A percentile compares a stretch with the other conserved stretches of the same genome.
phyloP scores from a whole-genome alignment of 352 stramenopile species.

The Albugo laibachii region DNA sequence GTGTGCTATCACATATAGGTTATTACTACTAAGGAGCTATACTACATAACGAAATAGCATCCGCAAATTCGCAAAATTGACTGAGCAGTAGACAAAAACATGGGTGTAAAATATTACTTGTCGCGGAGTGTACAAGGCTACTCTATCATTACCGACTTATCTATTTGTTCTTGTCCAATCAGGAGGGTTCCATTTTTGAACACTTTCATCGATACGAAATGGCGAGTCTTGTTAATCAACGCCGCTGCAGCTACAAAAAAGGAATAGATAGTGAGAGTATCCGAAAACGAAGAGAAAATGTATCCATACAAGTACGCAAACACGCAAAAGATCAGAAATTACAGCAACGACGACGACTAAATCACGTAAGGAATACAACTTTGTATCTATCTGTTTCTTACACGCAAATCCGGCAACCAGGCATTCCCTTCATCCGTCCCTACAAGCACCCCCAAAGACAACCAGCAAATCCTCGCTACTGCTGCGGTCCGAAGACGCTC shows the following conservation, averaged over 20 bases:
- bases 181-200: too few relatives aligned
- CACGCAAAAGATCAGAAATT: conserved; percentile 65
- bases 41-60: too few relatives aligned
- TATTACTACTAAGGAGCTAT: too few relatives aligned
- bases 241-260: conserved; percentile 78
- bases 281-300: conserved; percentile 57
- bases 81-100: too few relatives aligned
- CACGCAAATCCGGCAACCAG: too few relatives aligned
- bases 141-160: too few relatives aligned
- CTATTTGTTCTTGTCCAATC: too few relatives aligned
- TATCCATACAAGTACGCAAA: conserved; percentile 76
- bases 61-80: too few relatives aligned
- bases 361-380: background rate
- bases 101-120: too few relatives aligned
- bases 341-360: conserved; percentile 69
- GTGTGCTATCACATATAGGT: too few relatives aligned
- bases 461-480: background rate
- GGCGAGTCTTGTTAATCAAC: conserved; percentile 15
- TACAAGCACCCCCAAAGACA: conserved; percentile 1
- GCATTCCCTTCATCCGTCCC: background rate
- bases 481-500: background rate
- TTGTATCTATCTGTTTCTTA: background rate
- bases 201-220: conserved; percentile 1
- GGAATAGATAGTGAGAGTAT: conserved; percentile 64
- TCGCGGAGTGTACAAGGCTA: too few relatives aligned